Base-by-base conservation (phyloP, 768 basidiomycete genomes). In the Lactarius indigo region DNA sequence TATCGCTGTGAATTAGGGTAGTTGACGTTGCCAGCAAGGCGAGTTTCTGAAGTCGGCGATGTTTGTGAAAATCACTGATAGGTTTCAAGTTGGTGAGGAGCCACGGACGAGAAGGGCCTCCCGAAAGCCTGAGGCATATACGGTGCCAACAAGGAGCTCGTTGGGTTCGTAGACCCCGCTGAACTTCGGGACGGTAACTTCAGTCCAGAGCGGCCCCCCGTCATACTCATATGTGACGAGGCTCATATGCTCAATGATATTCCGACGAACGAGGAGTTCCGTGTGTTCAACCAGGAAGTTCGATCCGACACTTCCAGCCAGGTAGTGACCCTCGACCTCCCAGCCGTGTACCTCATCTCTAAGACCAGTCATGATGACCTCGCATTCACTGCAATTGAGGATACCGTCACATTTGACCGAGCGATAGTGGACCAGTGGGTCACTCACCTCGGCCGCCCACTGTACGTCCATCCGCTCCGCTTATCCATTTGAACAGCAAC, bases 11-110 rank as follows among this genome's bases (percentile, higher is more conserved):
- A 35, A 35, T 35, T 35, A 10, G 2, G 9, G 35, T 35, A 12
- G 35, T 35, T 35, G 35, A 35, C 35, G 10, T 1, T 12, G 1
- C 10, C 35, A 10, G 12, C 35, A 35, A 35, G 0, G 12, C 12
- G 35, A 35, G 35, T 10, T 0, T 15, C 23, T 28, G 17, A 31
- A 12, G 8, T 18, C 20, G 10, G 42, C 8, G 33, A 30, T 33
- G 35, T 30, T 15, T 47, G 50, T 15, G 26, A 47, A 28, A 7
- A 30, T 31, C 42, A 2, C 35, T 35, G 77, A 65, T 81, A 15
- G 5, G 15, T 26, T 60, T 44, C 18, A 31, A 60, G 59, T 60
- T 31, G 20, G 5, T 9, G 41, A 33, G 1, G 30, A 1, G 10
- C 44, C 44, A 47, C 31, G 41, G 59, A 31, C 8, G n/a, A 31